phyloP scores from a whole-genome alignment of 129 eudicot species.

The Arctium lappa region DNA sequence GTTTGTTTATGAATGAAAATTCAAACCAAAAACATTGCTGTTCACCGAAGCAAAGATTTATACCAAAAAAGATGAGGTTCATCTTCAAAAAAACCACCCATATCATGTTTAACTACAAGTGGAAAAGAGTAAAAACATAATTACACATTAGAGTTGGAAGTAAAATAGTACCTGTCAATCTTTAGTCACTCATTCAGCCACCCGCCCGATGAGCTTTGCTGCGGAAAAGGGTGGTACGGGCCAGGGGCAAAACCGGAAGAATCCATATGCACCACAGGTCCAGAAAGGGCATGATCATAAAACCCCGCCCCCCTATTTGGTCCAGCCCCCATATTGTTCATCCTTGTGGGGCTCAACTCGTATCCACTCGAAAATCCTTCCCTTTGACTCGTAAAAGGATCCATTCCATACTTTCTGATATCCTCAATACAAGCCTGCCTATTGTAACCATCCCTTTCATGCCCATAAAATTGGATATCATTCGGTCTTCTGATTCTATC shows the following conservation, averaged over 20 bases:
- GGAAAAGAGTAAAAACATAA: neutral
- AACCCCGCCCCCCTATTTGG: neutral
- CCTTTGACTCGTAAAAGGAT: conserved; percentile 15
- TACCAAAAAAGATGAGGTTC: neutral
- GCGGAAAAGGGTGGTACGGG: conserved; percentile 24
- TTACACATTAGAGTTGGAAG: neutral
- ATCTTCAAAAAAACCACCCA: neutral
- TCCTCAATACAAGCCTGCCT: neutral
- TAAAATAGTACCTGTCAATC: neutral
- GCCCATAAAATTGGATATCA: neutral
- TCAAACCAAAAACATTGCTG: neutral
- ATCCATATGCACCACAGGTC: conserved; percentile 6
- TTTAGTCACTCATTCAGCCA: conserved; percentile 42
- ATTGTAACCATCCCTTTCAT: neutral
- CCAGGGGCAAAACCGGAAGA: conserved; percentile 37
- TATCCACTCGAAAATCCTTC: neutral
- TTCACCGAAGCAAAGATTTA: neutral
- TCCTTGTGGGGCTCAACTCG: conserved; percentile 39
- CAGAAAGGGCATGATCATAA: conserved; percentile 8
- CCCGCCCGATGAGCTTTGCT: conserved; percentile 36
- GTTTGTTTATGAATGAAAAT: neutral
- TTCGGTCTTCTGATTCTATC: conserved; percentile 2
- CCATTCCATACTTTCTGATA: neutral
- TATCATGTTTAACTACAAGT: neutral
- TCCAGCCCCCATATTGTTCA: neutral